Base-by-base conservation (phyloP, 2,329 filamentous ascomycete genomes). In the Ophiostoma ulmi region DNA sequence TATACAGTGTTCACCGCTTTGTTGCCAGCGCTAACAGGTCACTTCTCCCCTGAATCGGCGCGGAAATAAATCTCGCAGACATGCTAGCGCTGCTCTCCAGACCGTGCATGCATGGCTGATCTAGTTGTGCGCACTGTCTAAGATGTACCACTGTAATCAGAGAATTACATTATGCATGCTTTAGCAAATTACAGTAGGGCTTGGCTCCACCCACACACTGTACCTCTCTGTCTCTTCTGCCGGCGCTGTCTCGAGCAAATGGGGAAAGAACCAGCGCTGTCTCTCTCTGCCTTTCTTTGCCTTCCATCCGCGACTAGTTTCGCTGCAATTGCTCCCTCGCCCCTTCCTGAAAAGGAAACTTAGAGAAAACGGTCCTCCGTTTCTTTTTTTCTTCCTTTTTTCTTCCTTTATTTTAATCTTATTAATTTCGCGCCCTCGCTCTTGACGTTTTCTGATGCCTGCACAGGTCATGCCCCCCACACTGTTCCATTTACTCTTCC, bases 261-360 rank as follows among this genome's bases (percentile, higher is more conserved):
- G 58, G 58, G 26, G 58, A 63, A 63, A 63, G 58, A 63, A 63
- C 58, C 58, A 63, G 52, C 52, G 52, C 52, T 26, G 52, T 58
- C n/a, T 22, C 1, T 55, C 17, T 10, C n/a, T 13, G 20, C 22
- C 22, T 10, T 58, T n/a, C 22, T 10, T 58, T n/a, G n/a, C 48
- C 52, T 58, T 58, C 52, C n/a, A 58, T 58, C n/a, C 52, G 52
- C 52, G n/a, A 58, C 52, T 58, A 58, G 52, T 61, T 26, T 61
- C 55, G 55, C 52, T 58, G 52, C 58, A 63, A 20, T 63, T 63
- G 13, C 26, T 63, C 58, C 55, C 58, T 63, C 11, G 26, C 58
- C 52, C 52, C 58, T 63, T 63, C 58, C 58, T 63, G 13, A 63
- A 35, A 35, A 63, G 26, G 58, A 26, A 63, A 63, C 22, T 7